Conservation (phyloP, 1,139 yeast species). For the Nakaseomyces delphensis region DNA sequence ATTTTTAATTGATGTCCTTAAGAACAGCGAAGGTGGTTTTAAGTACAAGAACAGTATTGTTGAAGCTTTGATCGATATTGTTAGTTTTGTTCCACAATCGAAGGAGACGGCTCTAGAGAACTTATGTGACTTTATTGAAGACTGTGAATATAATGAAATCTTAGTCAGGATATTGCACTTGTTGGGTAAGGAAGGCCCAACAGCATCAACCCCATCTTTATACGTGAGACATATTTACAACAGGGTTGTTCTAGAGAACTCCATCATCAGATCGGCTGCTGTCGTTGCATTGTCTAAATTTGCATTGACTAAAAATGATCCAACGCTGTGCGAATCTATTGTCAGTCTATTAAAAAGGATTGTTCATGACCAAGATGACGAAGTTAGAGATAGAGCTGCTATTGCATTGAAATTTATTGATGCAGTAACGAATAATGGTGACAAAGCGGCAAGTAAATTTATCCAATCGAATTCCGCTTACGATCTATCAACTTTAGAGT, state of each 20-base stretch:
- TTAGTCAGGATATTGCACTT: conserved; percentile 84
- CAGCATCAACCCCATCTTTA: conserved; percentile 74
- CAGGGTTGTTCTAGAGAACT: conserved; percentile 91
- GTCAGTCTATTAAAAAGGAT: conserved; percentile 73
- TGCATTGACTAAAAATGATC: conserved; percentile 66
- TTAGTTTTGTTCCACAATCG: conserved; percentile 80
- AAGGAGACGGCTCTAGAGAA: conserved; percentile 78
- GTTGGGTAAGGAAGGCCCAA: conserved; percentile 92
- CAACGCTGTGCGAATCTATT: conserved; percentile 58
- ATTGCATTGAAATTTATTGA: conserved; percentile 64
- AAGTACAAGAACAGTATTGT: conserved; percentile 79
- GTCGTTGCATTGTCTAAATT: conserved; percentile 88
- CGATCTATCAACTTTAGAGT: conserved; percentile 70
- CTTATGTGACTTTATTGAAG: conserved; percentile 94
- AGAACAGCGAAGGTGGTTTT: conserved; percentile 80
- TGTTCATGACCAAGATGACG: conserved; percentile 79
- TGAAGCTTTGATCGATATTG: conserved; percentile 86
- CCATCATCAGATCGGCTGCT: conserved; percentile 92
- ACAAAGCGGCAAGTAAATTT: conserved; percentile 39
- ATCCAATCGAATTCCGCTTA: conserved; percentile 62
- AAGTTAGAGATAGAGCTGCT: conserved; percentile 96
- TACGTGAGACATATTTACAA: conserved; percentile 94
- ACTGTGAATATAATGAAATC: conserved; percentile 91
- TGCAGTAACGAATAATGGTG: conserved; percentile 33
- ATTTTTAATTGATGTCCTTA: conserved; percentile 74